Percentiles rank a stretch among this genome's conserved stretches.
Evolutionary conservation across 345 rosid genomes (phyloP).

Genomic region (Alliaria petiolata): DNA sequence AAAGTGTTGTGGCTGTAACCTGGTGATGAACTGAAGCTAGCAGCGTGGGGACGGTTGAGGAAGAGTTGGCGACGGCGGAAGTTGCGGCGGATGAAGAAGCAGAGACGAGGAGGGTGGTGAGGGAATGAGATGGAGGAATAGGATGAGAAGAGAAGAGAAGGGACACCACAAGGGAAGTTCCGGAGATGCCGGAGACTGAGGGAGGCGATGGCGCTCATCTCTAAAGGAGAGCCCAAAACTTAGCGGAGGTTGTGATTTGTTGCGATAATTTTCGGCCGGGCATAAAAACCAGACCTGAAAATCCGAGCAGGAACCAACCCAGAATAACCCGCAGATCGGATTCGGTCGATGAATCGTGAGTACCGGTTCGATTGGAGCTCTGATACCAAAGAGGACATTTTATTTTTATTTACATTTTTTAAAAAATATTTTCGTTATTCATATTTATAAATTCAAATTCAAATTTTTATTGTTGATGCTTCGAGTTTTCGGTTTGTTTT

Average conservation of each 20-base stretch:
- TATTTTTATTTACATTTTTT: no score
- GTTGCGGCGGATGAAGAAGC: conserved; percentile 27
- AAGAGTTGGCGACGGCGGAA: conserved; percentile 30
- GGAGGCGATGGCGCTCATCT: conserved; percentile 23
- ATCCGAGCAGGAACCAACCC: no score
- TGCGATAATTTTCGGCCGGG: no score
- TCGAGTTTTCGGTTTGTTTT: no score
- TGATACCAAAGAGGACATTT: no score
- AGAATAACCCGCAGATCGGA: no score
- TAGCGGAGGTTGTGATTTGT: conserved; percentile 11
- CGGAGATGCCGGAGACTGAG: conserved; percentile 20
- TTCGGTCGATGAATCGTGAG: no score
- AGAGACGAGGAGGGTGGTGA: conserved; percentile 3
- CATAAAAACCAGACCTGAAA: no score
- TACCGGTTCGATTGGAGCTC: no score
- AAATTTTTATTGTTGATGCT: no score
- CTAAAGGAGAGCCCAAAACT: neutral
- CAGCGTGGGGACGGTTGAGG: neutral
- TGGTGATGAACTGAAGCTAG: neutral
- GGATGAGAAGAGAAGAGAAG: conserved; percentile 15
- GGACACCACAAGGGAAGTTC: conserved; percentile 12
- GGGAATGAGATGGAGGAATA: conserved; percentile 22
- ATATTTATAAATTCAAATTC: no score
- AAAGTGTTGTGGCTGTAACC: neutral
- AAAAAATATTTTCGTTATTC: no score